phyloP scores from a whole-genome alignment of 768 basidiomycete genomes.

The Amanita rubescens region DNA sequence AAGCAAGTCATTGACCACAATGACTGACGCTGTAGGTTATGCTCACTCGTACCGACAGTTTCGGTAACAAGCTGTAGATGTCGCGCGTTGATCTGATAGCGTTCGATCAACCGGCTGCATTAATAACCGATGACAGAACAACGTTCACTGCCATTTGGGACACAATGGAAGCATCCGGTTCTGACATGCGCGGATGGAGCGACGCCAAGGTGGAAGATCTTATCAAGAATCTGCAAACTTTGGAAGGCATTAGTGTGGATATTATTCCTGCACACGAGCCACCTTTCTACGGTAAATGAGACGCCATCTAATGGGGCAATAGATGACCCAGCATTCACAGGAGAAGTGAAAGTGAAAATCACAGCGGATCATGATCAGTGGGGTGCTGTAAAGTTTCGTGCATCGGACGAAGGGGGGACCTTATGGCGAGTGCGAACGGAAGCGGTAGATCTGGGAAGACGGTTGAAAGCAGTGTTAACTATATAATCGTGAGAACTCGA shows the following conservation, averaged over 20 bases:
- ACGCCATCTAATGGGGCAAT: too few relatives aligned
- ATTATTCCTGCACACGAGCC: constrained; percentile 46
- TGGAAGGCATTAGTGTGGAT: constrained; percentile 33
- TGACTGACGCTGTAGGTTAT: constrained; percentile 2
- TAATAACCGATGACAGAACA: constrained; percentile 9
- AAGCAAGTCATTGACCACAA: constrained; percentile 2
- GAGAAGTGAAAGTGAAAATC: constrained; percentile 1
- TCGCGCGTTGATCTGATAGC: constrained; percentile 55
- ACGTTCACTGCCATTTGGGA: constrained; percentile 56
- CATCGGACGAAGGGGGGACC: constrained; percentile 63
- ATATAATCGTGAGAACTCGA: constrained; percentile 7
- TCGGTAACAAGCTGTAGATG: constrained; percentile 15
- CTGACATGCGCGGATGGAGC: constrained; percentile 60
- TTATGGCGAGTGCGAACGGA: constrained; percentile 62
- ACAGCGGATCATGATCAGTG: constrained; percentile 3
- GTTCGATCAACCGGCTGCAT: constrained; percentile 51
- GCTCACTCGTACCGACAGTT: neutral
- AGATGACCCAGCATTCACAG: neutral
- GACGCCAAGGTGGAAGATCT: constrained; percentile 46
- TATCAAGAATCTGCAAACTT: constrained; percentile 44
- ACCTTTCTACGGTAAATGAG: constrained; percentile 51
- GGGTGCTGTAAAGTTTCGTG: constrained; percentile 44
- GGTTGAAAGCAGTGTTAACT: constrained; percentile 37
- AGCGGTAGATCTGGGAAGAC: constrained; percentile 32
- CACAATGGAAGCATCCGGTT: constrained; percentile 29